Conservation (phyloP, 129 eudicot genomes). For the Ambrosia artemisiifolia region DNA sequence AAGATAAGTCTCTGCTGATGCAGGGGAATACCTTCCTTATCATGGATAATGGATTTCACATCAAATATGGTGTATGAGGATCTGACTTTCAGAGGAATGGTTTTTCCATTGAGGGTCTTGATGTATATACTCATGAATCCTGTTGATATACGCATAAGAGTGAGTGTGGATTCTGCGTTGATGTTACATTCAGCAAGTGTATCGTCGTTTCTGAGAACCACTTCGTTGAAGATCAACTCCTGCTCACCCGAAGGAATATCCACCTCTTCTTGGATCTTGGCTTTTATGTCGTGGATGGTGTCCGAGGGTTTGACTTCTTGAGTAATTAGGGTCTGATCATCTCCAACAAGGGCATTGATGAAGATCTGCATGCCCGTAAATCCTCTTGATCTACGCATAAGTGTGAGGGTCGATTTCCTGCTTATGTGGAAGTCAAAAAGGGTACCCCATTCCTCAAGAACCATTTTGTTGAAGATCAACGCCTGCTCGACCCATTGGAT, state of each 20-base stretch:
- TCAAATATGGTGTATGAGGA: background rate
- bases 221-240: background rate
- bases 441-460: background rate
- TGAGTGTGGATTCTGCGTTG: background rate
- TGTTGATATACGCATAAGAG: background rate
- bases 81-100: background rate
- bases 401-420: background rate
- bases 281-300: background rate
- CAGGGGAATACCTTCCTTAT: background rate
- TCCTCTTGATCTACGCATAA: background rate
- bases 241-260: background rate
- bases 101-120: background rate
- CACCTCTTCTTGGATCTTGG: background rate
- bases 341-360: background rate
- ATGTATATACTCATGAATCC: background rate
- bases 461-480: background rate
- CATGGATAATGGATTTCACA: background rate
- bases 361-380: background rate
- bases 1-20: conserved; percentile 1
- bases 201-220: background rate
- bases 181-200: background rate
- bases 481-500: background rate
- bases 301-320: background rate
- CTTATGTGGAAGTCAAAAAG: background rate
- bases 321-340: background rate